Conservation (phyloP, 345 rosid species). For the Pistacia vera region DNA sequence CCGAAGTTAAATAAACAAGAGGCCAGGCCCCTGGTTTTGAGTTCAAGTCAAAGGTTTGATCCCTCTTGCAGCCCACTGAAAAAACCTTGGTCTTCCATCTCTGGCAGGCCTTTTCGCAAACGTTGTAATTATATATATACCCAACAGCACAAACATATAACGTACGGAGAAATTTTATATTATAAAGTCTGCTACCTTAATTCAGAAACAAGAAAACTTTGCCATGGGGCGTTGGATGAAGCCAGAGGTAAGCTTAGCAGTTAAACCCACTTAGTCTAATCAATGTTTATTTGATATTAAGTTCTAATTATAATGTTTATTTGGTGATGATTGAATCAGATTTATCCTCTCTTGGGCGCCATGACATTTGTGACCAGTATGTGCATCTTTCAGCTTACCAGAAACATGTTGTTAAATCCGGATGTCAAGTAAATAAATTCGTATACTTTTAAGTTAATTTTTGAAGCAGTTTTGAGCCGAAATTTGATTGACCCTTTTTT, state of each 20-base stretch:
- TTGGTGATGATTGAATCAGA: conserved; percentile 27
- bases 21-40: conserved; percentile 49
- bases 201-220: not conserved
- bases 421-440: conserved; percentile 57
- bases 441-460: too few relatives aligned
- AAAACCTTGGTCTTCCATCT: not conserved
- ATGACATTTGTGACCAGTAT: conserved; percentile 69
- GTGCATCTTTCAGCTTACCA: conserved; percentile 67
- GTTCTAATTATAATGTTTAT: not conserved
- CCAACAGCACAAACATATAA: not conserved
- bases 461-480: too few relatives aligned
- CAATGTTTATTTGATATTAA: not conserved
- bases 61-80: conserved; percentile 26
- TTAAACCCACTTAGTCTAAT: not conserved
- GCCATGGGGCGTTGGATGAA: conserved; percentile 76
- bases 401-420: conserved; percentile 61
- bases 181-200: not conserved
- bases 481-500: not conserved
- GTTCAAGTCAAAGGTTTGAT: conserved; percentile 7
- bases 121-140: too few relatives aligned
- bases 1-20: conserved; percentile 32
- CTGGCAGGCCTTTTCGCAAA: not conserved
- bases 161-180: too few relatives aligned
- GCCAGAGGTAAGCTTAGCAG: conserved; percentile 53
- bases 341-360: conserved; percentile 77